These are phyloP conservation scores for Xylaria sp. DNA, from an alignment of 2,329 filamentous ascomycete genomes.

Conservation along the genomic window DNA sequence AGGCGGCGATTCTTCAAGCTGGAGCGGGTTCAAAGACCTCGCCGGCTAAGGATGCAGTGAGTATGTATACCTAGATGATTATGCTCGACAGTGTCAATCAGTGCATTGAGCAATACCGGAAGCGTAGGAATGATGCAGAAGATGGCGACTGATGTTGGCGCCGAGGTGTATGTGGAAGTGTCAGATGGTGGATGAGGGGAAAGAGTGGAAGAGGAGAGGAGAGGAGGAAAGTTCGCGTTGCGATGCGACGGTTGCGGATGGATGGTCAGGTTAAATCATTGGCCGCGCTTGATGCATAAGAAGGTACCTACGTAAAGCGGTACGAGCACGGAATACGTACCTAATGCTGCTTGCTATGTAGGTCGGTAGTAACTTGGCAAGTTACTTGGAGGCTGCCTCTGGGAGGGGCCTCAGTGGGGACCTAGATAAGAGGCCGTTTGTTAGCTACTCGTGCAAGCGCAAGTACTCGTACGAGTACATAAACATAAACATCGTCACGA, in stretches of 20 bases:
- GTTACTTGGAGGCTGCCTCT: neutral
- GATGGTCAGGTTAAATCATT: slow-evolving; percentile 10
- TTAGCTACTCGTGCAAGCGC: neutral
- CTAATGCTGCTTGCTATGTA: neutral
- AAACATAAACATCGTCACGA: neutral
- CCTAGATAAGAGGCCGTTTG: neutral
- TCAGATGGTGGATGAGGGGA: slow-evolving; percentile 6
- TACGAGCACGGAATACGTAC: neutral
- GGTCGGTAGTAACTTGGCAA: neutral
- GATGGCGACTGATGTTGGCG: neutral
- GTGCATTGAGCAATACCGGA: neutral
- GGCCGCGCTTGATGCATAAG: slow-evolving; percentile 13
- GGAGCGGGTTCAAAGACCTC: neutral
- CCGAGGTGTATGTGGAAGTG: neutral
- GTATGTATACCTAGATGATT: neutral
- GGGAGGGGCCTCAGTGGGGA: neutral
- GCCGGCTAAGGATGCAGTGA: neutral
- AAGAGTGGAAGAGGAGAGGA: slow-evolving; percentile 4
- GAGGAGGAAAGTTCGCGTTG: slow-evolving; percentile 9
- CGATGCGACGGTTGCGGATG: slow-evolving; percentile 19
- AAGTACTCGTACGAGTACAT: neutral
- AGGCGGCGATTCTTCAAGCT: neutral
- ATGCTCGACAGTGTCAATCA: neutral
- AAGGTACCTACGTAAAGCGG: neutral
- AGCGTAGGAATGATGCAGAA: slow-evolving; percentile 2